Conservation (phyloP, 148 eudicot genomes). For the Rhododendron ovatum region DNA sequence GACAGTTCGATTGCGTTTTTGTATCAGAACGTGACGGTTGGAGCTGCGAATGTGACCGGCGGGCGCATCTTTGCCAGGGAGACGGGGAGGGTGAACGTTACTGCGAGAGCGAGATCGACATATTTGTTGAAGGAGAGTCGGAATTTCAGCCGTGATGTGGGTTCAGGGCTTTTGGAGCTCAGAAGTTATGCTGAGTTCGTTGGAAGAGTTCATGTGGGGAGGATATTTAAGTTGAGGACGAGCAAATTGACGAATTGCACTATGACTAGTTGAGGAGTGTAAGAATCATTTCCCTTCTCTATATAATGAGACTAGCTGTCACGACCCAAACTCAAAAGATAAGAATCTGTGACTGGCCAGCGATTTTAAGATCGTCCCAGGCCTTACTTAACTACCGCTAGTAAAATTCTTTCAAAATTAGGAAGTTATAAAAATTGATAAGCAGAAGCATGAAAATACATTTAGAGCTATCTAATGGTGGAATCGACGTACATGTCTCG, state of each 20-base stretch:
- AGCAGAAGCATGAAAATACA: too few relatives aligned
- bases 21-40: neutral
- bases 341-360: too few relatives aligned
- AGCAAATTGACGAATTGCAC: constrained; percentile 33
- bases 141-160: constrained; percentile 20
- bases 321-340: too few relatives aligned
- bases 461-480: too few relatives aligned
- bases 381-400: too few relatives aligned
- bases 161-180: constrained; percentile 27
- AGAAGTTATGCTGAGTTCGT: constrained; percentile 15
- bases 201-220: constrained; percentile 30
- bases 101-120: constrained; percentile 14
- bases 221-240: constrained; percentile 4
- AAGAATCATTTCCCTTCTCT: too few relatives aligned
- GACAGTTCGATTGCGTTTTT: neutral
- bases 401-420: too few relatives aligned
- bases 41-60: neutral
- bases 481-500: too few relatives aligned
- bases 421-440: too few relatives aligned
- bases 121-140: neutral
- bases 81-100: neutral
- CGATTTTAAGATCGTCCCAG: too few relatives aligned
- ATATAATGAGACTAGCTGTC: too few relatives aligned
- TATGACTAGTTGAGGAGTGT: constrained; percentile 9
- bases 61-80: neutral